Percentiles rank a stretch among this genome's conserved stretches.
phyloP scores from a whole-genome alignment of 2,329 filamentous ascomycete genomes.

The Xylaria sp. region DNA sequence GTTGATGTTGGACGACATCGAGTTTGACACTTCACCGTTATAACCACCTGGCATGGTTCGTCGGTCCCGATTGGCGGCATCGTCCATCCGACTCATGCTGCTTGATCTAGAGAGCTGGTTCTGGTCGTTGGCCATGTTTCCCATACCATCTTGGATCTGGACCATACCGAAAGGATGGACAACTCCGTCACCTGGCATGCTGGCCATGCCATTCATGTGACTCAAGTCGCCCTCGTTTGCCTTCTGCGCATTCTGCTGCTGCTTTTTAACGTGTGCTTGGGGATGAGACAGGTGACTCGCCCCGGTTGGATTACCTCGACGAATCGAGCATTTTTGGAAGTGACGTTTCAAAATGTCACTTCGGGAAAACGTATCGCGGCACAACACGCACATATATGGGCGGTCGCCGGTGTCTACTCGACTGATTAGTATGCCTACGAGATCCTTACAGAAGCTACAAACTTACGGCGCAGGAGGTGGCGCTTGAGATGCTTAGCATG shows the following conservation, averaged over 20 bases:
- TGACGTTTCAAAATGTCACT: conserved; percentile 98
- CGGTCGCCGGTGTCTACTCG: conserved; percentile 88
- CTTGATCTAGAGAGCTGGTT: conserved; percentile 65
- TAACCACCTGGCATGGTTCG: conserved; percentile 62
- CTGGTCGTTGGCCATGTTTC: conserved; percentile 65
- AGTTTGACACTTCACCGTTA: conserved; percentile 60
- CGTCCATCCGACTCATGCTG: conserved; percentile 64
- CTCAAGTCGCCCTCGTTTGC: conserved; percentile 60
- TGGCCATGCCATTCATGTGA: conserved; percentile 66
- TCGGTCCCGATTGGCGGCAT: conserved; percentile 61
- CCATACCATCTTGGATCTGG: conserved; percentile 62
- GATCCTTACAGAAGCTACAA: conserved; percentile 6
- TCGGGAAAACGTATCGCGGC: conserved; percentile 96
- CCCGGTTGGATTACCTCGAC: conserved; percentile 92
- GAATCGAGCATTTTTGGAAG: conserved; percentile 98
- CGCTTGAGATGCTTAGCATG: conserved; percentile 98
- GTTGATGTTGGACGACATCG: conserved; percentile 67
- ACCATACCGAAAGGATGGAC: conserved; percentile 64
- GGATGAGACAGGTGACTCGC: conserved; percentile 94
- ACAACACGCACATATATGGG: conserved; percentile 97
- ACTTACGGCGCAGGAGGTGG: conserved; percentile 94
- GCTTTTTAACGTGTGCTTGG: conserved; percentile 85
- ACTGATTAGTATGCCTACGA: conserved; percentile 25
- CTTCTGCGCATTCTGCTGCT: conserved; percentile 63
- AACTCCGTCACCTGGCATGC: conserved; percentile 62